Evolutionary conservation across 176 grass and related monocot genomes (phyloP), one percentile per base, ranked within the genome.

Genomic region (Eremochloa ophiuroides): DNA sequence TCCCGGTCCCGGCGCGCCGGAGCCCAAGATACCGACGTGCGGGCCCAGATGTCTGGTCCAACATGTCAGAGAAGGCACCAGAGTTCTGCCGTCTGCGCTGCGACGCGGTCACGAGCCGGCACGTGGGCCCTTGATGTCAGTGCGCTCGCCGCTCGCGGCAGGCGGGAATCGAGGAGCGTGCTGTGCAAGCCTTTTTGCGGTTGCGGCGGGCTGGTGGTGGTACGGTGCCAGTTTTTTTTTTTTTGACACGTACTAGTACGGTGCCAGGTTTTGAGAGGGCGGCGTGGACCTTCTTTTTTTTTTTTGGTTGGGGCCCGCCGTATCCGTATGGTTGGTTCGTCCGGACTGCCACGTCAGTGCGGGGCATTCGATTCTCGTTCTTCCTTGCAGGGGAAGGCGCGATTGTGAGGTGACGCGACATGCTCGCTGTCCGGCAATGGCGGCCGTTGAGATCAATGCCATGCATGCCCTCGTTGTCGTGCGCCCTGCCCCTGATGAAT

Each of bases 131-230:
- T 5, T 0, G 20, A 22, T 83, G 71, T 83, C 81, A 83, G 42
- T 13, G 81, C 8, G 10, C 48, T 9, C n/a, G n/a, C 37, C 5
- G 74, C 4, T 16, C 11, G 56, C 23, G 66, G 68, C 40, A 27
- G 78, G 46, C 73, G 37, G 82, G 82, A 76, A 76, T 2, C 40
- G 22, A 44, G 69, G 34, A 66, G 43, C 69, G 76, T 80, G 44
- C 8, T 8, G 56, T 40, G 68, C 41, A 78, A 79, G 66, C 17
- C 38, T 48, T 72, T 72, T 12, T 26, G 55, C 55, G 55, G 55
- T 59, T 44, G 50, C 74, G n/a, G n/a, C n/a, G 20, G 50, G 20
- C 4, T 35, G 28, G 61, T n/a, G n/a, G n/a, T n/a, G n/a, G n/a
- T n/a, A n/a, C n/a, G n/a, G n/a, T n/a, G n/a, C n/a, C n/a, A n/a